Percentiles rank a stretch among this genome's conserved stretches.
Conservation (phyloP, 192 early-diverging fungal genomes). For the Rhizophagus prolifer region DNA sequence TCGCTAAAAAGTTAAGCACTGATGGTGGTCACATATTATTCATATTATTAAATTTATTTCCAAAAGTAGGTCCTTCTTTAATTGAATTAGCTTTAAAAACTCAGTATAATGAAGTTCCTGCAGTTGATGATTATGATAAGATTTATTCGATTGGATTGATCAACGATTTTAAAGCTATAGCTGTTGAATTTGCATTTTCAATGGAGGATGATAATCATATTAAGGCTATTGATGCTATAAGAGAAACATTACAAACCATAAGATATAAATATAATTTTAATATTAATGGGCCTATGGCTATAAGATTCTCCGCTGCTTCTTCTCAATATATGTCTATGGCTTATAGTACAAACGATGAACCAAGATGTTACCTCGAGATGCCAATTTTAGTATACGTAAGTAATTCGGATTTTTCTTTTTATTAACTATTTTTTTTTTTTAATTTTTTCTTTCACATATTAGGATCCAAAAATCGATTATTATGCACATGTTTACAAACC, state of each 20-base stretch:
- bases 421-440: too few species aligned
- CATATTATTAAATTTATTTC: background rate
- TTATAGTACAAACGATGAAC: background rate
- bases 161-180: background rate
- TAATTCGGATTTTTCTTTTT: too few species aligned
- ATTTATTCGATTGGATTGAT: background rate
- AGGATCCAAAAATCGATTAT: background rate
- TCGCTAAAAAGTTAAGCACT: background rate
- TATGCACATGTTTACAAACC: background rate
- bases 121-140: background rate
- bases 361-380: constrained; percentile 3
- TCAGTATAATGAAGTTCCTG: constrained; percentile 1
- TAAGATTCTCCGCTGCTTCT: background rate
- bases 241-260: background rate
- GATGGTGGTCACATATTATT: background rate
- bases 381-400: constrained; percentile 8
- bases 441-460: background rate
- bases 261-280: background rate
- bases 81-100: background rate
- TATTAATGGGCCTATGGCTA: background rate
- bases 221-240: background rate
- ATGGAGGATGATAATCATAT: constrained; percentile 13
- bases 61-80: background rate
- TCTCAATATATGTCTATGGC: constrained; percentile 16
- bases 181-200: constrained; percentile 8